Evolutionary conservation across 2,329 filamentous ascomycete genomes (phyloP).

Genomic region (Nothomitra cinnamomea): DNA sequence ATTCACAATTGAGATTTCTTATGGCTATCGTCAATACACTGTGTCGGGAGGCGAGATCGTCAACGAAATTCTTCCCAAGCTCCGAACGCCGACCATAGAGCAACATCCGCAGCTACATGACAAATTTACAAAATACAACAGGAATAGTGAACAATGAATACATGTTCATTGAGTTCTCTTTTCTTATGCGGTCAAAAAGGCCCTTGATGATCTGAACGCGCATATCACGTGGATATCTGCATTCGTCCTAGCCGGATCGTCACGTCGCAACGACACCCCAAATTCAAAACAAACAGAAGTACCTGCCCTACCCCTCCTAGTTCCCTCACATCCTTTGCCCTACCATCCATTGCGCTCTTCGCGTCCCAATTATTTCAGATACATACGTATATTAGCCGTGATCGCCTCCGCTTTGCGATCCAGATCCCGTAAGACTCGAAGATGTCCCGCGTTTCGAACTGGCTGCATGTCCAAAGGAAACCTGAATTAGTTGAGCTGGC

Average conservation of each 20-base stretch:
- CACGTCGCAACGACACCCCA: slow-evolving; percentile 1
- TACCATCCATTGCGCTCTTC: neutral
- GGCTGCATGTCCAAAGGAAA: slow-evolving; percentile 71
- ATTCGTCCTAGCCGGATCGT: neutral
- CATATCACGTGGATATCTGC: neutral
- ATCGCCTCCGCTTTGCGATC: slow-evolving; percentile 5
- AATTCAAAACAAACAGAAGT: slow-evolving; percentile 2
- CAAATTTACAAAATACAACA: neutral
- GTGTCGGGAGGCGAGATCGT: neutral
- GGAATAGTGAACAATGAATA: neutral
- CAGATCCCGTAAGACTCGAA: slow-evolving; percentile 7
- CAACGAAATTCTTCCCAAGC: neutral
- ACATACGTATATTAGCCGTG: neutral
- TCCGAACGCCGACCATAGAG: neutral
- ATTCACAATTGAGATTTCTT: too few species aligned
- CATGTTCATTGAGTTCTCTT: too few species aligned
- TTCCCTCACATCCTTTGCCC: neutral
- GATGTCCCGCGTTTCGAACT: slow-evolving; percentile 51
- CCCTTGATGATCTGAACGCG: too few species aligned
- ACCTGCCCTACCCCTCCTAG: neutral
- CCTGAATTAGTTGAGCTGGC: slow-evolving; percentile 60
- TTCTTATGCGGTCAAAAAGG: too few species aligned
- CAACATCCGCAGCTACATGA: too few species aligned
- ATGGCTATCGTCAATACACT: too few species aligned
- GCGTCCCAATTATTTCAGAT: neutral